phyloP scores from a whole-genome alignment of 768 basidiomycete species.

The Flagelloscypha sp. region DNA sequence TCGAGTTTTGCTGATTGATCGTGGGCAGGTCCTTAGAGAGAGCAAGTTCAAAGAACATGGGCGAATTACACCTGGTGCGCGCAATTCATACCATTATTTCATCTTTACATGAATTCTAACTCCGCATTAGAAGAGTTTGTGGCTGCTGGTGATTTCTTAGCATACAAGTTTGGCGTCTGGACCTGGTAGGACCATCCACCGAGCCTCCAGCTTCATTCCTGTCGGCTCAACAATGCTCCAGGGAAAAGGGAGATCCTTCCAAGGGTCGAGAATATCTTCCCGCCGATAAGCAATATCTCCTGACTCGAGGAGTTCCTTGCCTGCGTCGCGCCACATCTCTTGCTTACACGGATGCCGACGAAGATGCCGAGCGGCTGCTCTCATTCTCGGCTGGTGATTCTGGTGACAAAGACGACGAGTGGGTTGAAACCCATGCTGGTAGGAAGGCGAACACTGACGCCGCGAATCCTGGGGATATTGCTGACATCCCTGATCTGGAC shows the following conservation, averaged over 20 bases:
- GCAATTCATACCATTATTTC: conserved; percentile 3
- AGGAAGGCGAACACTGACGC: conserved; percentile 47
- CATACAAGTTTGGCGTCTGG: conserved; percentile 99
- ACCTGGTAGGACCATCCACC: conserved; percentile 50
- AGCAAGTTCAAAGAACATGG: conserved; percentile 99
- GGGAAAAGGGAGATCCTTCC: conserved; percentile 87
- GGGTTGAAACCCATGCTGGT: conserved; percentile 97
- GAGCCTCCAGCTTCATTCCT: conserved; percentile 5
- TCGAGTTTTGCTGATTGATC: conserved; percentile 19
- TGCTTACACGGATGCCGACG: conserved; percentile 91
- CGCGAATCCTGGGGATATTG: conserved; percentile 57
- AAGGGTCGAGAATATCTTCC: conserved; percentile 92
- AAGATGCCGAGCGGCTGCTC: conserved; percentile 90
- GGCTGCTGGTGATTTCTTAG: conserved; percentile 92
- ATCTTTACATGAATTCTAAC: conserved; percentile 8
- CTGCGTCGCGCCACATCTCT: conserved; percentile 87
- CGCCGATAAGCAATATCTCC: conserved; percentile 89
- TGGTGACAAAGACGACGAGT: conserved; percentile 69
- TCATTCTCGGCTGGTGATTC: conserved; percentile 62
- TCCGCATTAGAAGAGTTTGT: conserved; percentile 81
- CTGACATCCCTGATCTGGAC: conserved; percentile 85
- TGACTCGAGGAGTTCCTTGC: conserved; percentile 95
- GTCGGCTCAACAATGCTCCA: conserved; percentile 21
- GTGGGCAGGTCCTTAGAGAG: conserved; percentile 80
- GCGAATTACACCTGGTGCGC: conserved; percentile 83